phyloP scores from a whole-genome alignment of 306 rosid genomes.

The Cicer pinnatifidum region DNA sequence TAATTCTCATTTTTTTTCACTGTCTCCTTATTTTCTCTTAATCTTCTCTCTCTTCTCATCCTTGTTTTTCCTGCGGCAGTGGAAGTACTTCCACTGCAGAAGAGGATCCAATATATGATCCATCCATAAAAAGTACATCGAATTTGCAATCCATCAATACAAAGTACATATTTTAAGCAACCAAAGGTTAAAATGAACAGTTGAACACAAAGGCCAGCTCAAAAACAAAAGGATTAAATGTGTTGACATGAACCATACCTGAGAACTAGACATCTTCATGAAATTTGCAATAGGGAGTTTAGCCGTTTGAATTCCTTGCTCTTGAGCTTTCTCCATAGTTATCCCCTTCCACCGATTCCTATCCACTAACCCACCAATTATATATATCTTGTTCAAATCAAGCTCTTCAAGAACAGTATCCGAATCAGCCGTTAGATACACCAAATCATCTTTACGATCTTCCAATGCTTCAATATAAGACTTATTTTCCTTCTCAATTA shows the following conservation, averaged over 20 bases:
- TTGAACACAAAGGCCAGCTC: neutral
- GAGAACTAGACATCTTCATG: conserved; percentile 89
- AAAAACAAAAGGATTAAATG: conserved; percentile 9
- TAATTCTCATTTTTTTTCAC: neutral
- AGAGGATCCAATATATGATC: neutral
- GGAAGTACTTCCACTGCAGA: conserved; percentile 2
- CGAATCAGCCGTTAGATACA: conserved; percentile 87
- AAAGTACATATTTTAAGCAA: neutral
- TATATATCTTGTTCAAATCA: conserved; percentile 70
- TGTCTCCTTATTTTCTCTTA: neutral
- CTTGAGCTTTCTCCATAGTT: conserved; percentile 83
- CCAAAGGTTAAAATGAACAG: neutral
- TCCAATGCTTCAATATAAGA: conserved; percentile 77
- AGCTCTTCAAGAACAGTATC: conserved; percentile 86
- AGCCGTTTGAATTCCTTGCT: conserved; percentile 90
- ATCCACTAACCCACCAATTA: conserved; percentile 91
- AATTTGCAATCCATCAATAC: neutral
- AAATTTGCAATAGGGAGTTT: conserved; percentile 83
- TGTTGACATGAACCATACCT: conserved; percentile 58
- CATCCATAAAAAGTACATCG: neutral
- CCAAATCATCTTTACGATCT: conserved; percentile 69
- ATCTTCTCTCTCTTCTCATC: neutral
- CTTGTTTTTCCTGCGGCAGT: neutral
- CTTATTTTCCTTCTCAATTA: conserved; percentile 67
- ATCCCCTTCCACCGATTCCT: conserved; percentile 93